A percentile compares a stretch with the other conserved stretches of the same genome.
phyloP scores from a whole-genome alignment of 2,329 filamentous ascomycete species.

The Fusarium dlaminii region DNA sequence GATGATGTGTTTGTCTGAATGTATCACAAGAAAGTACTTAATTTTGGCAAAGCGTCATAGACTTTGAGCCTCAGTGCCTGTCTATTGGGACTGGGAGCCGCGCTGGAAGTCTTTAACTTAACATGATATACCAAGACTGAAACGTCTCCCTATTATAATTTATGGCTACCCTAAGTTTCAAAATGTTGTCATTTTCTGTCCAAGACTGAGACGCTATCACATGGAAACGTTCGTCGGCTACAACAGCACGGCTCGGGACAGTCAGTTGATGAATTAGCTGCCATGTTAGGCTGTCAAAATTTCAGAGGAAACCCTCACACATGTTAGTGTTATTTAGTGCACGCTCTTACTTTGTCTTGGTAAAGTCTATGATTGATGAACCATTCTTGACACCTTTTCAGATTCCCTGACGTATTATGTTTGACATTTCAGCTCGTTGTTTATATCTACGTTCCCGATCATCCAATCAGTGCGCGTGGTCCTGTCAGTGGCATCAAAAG shows the following conservation, averaged over 20 bases:
- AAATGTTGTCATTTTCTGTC: background rate
- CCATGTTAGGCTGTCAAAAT: slow-evolving; percentile 8
- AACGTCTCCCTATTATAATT: background rate
- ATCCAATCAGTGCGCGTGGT: slow-evolving; percentile 17
- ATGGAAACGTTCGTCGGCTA: slow-evolving; percentile 30
- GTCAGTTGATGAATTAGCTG: background rate
- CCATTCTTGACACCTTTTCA: background rate
- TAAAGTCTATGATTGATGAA: slow-evolving; percentile 3
- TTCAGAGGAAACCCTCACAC: background rate
- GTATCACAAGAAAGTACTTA: background rate
- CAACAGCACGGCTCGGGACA: background rate
- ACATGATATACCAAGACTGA: background rate
- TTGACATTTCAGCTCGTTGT: slow-evolving; percentile 12
- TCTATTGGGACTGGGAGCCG: background rate
- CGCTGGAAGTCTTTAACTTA: background rate
- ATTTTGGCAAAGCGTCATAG: background rate
- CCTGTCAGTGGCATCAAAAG: slow-evolving; percentile 15
- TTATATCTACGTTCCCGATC: background rate
- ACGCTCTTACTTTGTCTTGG: background rate
- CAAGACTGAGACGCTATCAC: slow-evolving; percentile 10
- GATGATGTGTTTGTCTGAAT: background rate
- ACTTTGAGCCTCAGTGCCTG: background rate
- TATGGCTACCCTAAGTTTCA: background rate
- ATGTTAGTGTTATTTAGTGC: background rate
- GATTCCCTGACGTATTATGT: slow-evolving; percentile 32